These are phyloP conservation scores for Candida maesae DNA, from an alignment of 805 yeast species.

Conservation along the genomic window DNA sequence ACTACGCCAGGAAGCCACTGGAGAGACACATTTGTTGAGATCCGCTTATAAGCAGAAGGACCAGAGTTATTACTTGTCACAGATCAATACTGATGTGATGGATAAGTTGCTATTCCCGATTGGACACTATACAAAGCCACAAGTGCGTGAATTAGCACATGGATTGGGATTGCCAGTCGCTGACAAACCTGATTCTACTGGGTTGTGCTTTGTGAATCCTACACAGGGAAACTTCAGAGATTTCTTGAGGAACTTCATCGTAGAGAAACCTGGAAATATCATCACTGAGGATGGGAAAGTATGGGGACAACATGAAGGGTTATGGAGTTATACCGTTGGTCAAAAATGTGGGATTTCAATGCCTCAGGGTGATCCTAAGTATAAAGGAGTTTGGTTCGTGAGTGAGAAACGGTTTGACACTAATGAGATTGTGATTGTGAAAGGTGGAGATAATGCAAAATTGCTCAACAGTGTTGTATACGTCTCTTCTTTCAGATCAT, in stretches of 20 bases:
- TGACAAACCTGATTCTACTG: constrained; percentile 88
- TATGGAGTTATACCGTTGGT: constrained; percentile 96
- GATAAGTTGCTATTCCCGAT: constrained; percentile 67
- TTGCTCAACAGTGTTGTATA: constrained; percentile 44
- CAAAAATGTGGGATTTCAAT: constrained; percentile 74
- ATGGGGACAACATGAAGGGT: constrained; percentile 81
- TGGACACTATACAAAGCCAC: constrained; percentile 72
- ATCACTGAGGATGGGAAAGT: constrained; percentile 68
- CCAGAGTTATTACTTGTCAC: constrained; percentile 87
- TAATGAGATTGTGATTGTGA: constrained; percentile 78
- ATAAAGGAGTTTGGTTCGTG: constrained; percentile 83
- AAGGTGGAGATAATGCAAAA: constrained; percentile 56
- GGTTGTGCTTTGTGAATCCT: constrained; percentile 84
- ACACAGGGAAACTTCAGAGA: constrained; percentile 62
- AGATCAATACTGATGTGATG: constrained; percentile 46
- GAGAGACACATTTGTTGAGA: constrained; percentile 47
- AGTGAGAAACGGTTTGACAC: constrained; percentile 58
- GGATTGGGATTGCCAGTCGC: constrained; percentile 54
- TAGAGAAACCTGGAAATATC: constrained; percentile 72
- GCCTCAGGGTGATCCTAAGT: constrained; percentile 84
- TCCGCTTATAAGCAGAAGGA: constrained; percentile 65
- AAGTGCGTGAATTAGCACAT: constrained; percentile 67
- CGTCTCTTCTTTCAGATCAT: constrained; percentile 35
- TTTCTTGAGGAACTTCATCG: constrained; percentile 72
- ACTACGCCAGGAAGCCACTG: constrained; percentile 32